Evolutionary conservation across 306 rosid species (phyloP).

Genomic region (Nissolia schottii): DNA sequence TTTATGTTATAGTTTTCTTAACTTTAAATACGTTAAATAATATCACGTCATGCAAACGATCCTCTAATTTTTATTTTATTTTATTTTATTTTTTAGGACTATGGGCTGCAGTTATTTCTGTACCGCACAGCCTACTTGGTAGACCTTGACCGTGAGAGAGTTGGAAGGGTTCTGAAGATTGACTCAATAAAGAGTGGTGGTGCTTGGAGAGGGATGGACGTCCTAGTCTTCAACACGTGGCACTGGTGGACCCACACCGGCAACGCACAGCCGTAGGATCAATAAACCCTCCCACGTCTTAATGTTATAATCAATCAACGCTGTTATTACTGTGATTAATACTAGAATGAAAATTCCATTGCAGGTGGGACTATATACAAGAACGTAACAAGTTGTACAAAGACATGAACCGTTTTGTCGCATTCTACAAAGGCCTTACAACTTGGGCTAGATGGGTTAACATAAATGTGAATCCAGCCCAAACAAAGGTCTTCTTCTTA

Average conservation of each 20-base stretch:
- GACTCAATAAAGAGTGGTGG: conserved; percentile 69
- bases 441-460: conserved; percentile 97
- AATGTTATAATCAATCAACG: not conserved
- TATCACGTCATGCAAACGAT: no score
- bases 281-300: not conserved
- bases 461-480: conserved; percentile 57
- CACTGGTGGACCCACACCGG: conserved; percentile 99
- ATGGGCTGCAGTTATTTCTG: conserved; percentile 51
- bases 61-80: not conserved
- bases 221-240: conserved; percentile 83
- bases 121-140: conserved; percentile 72
- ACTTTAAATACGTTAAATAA: no score
- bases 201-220: conserved; percentile 88
- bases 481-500: conserved; percentile 85
- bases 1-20: no score
- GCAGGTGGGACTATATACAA: conserved; percentile 76
- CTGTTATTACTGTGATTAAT: not conserved
- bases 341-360: not conserved
- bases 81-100: conserved; percentile 45
- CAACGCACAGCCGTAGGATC: conserved; percentile 79
- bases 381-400: conserved; percentile 59
- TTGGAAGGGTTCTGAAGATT: conserved; percentile 63
- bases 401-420: conserved; percentile 77
- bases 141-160: conserved; percentile 59
- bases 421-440: conserved; percentile 78